Conservation (phyloP, 345 rosid genomes). For the Abelmoschus esculentus region DNA sequence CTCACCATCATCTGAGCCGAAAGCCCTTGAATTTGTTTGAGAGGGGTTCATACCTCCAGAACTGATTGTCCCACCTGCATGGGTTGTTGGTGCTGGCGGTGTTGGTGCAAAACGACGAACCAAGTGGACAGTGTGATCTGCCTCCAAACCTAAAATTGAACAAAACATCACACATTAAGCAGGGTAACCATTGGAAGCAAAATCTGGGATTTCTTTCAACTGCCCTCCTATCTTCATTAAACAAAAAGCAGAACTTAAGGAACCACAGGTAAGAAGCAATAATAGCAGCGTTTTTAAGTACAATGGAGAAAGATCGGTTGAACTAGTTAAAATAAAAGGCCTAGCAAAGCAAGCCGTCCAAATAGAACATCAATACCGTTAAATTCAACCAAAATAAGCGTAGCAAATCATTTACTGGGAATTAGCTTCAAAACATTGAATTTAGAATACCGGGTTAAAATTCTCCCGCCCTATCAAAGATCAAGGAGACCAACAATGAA, state of each 20-base stretch:
- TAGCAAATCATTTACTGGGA: too few relatives aligned
- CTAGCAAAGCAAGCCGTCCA: too few relatives aligned
- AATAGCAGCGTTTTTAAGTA: too few relatives aligned
- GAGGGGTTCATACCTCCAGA: too few relatives aligned
- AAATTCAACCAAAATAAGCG: not conserved
- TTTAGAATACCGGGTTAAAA: not conserved
- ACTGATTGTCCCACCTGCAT: too few relatives aligned
- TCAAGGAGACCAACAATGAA: too few relatives aligned
- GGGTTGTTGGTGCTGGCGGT: slow-evolving; percentile 15
- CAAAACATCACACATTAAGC: slow-evolving; percentile 4
- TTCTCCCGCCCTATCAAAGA: too few relatives aligned
- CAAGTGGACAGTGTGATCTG: slow-evolving; percentile 66
- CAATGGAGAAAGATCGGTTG: too few relatives aligned
- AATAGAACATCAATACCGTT: too few relatives aligned
- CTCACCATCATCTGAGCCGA: slow-evolving; percentile 28
- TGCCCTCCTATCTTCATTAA: not conserved
- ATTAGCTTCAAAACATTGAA: not conserved
- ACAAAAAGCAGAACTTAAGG: not conserved
- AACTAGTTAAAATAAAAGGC: too few relatives aligned
- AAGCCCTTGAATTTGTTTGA: slow-evolving; percentile 18
- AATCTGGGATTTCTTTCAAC: not conserved
- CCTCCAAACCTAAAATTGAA: slow-evolving; percentile 47
- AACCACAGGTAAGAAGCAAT: too few relatives aligned
- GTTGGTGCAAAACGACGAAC: slow-evolving; percentile 49
- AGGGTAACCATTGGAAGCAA: not conserved